Evolutionary conservation across 106 monocot species (phyloP), one percentile per base, ranked within the genome.

Genomic region (Ottelia alismoides): DNA sequence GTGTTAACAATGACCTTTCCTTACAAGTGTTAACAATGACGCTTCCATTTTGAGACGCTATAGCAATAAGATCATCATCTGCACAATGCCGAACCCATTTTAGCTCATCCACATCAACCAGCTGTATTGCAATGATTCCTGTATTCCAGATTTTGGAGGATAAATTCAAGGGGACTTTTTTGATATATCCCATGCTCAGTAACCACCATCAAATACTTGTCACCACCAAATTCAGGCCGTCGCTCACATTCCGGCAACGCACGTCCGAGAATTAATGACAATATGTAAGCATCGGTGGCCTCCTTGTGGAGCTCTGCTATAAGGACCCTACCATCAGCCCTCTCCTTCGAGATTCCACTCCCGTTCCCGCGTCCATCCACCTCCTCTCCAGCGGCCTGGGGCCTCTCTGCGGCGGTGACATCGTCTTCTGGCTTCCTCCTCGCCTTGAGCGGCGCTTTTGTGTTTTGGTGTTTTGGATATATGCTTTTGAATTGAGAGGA

Each of bases 91-190:
- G 66, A n/a, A 98, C 90, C 98, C 98, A 98, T 65, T 77, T 98
- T 30, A 98, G 72, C 55, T 98, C 85, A 73, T 98, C 98, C 27
- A 74, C 82, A 62, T 82, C 77, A 35, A 80, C 98, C 90, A 98
- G 85, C 69, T 98, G 98, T 47, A 98, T 98, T 49, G 98, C 85
- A 67, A 98, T 98, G 27, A 98, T 98, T 27, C 98, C 98, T 49
- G 85, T 80, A 18, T 57, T 1, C 72, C 90, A 73, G 64, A 98
- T 98, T 64, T 89, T 27, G 20, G 98, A 90, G 52, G 90, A 98
- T 16, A 85, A 79, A 61, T 90, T 98, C 29, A 98, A 61, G 49
- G 98, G 51, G 55, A 86, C 90, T 80, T 90, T 98, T 63, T 98
- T 98, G 74, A 98, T 98, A 58, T 76, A 98, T 11, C 98, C n/a